Base-by-base conservation (phyloP, 257 asterid genomes). In the Perilla frutescens region DNA sequence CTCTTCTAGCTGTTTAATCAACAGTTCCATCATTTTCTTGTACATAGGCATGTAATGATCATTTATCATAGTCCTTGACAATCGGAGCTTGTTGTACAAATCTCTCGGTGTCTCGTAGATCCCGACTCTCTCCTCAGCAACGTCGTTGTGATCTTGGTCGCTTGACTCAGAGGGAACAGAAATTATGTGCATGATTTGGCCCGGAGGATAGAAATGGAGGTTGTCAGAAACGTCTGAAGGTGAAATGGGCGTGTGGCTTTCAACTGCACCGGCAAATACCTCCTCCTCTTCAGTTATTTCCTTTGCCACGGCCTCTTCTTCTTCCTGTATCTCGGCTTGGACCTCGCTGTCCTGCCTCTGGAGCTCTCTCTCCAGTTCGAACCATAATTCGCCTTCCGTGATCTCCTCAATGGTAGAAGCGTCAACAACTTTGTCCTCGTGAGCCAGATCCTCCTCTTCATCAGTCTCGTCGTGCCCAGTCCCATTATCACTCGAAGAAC, bases 11-110 rank as follows among this genome's bases (percentile, higher is more conserved):
- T 89, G 92, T 77, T 68, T 81, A 82, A 93, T 93, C 88, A 90
- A 81, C 4, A 84, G 79, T 80, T 93, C 97, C 91, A 93, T 93
- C 90, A 86, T 85, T 82, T 89, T 90, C 90, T 86, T 93, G 77
- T 89, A 93, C 93, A 93, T 89, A 0, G 97, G 98, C 97, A 93
- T 93, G 59, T 87, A 93, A 87, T 93, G 98, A 75, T 93, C 97
- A 56, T 87, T 90, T 48, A 91, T 88, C 97, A 91, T 91, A 34
- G 93, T 91, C 87, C 75, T 85, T 3, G 98, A 93, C 66, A 93
- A 54, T 26, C 97, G 75, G 13, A 93, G 92, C 88, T 90, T 93
- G 79, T 89, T 86, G 80, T 93, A 93, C 77, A 93, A 72, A 56
- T 90, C 95, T 70, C 98, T 83, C 5, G 84, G 88, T 0, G 97